Conservation (phyloP, 805 yeast genomes). For the Lipomyces lipofer region DNA sequence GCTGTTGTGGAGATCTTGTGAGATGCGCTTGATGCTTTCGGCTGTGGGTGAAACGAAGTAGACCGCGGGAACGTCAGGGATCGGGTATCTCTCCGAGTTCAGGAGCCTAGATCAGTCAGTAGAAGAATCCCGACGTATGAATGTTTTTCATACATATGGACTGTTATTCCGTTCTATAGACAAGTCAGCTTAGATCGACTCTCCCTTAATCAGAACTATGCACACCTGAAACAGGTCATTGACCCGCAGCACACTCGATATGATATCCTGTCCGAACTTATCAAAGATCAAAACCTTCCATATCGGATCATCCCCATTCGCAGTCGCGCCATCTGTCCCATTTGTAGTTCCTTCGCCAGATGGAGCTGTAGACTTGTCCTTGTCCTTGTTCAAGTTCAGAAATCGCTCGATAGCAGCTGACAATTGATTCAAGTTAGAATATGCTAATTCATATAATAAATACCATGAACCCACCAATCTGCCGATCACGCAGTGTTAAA, state of each 20-base stretch:
- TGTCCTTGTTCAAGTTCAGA: slow-evolving; percentile 76
- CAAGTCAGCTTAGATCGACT: not conserved
- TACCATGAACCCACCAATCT: slow-evolving; percentile 22
- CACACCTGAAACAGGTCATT: slow-evolving; percentile 67
- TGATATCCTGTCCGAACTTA: slow-evolving; percentile 72
- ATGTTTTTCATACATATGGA: slow-evolving; percentile 55
- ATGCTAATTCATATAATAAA: not conserved
- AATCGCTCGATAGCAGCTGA: slow-evolving; percentile 66
- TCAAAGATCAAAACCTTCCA: slow-evolving; percentile 95
- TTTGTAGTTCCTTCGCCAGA: slow-evolving; percentile 39
- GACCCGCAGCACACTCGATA: slow-evolving; percentile 89
- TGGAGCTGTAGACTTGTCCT: no score
- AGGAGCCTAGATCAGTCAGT: slow-evolving; percentile 44
- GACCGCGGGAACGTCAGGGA: slow-evolving; percentile 92
- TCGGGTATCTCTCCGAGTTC: slow-evolving; percentile 68
- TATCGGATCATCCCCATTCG: slow-evolving; percentile 61
- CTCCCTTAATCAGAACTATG: not conserved
- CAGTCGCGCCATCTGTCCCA: slow-evolving; percentile 43
- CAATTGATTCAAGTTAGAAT: not conserved
- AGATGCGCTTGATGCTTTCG: slow-evolving; percentile 66
- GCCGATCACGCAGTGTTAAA: slow-evolving; percentile 29
- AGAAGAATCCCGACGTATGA: not conserved
- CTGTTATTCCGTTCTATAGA: slow-evolving; percentile 82
- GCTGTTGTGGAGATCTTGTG: slow-evolving; percentile 67
- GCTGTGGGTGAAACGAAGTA: slow-evolving; percentile 87